Base-by-base conservation (phyloP, 2,329 filamentous ascomycete species). In the Purpureocillium lavendulum region DNA sequence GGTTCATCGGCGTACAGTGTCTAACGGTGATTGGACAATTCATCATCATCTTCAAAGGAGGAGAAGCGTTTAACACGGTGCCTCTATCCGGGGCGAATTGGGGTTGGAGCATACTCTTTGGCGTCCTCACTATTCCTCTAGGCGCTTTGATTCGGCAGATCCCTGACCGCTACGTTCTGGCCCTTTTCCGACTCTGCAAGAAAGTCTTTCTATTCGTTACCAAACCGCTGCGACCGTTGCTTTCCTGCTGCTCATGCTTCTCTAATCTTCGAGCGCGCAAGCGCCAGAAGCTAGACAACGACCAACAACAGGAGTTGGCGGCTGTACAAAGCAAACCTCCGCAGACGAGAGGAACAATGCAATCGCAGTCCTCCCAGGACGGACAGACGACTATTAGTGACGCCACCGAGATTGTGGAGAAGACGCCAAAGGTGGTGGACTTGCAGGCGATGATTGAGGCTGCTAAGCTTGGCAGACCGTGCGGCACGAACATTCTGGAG, bases 41-140 rank as follows among this genome's bases (percentile, higher is more conserved):
- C n/a, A 57, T 84, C 57, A 87, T 87, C 52, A 69, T 87, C 42
- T 82, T 83, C 49, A 71, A 84, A 42, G 83, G 82, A 46, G 80
- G 82, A 7, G 62, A 69, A 21, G 82, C 81, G 0, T 85, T 87
- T 53, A 73, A 77, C 10, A 78, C 82, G 2, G 62, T 61, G 7
- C 69, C 67, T 1, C 66, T 86, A 40, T 72, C 73, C n/a, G 79
- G 75, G 16, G 59, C 70, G 6, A 77, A 85, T 45, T 87, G 83
- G 83, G 82, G 68, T 7, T 78, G 81, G 60, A 84, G 80, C 26
- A 66, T 87, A 40, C 69, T 85, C 1, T 71, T 87, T 21, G 83
- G 83, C 21, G 64, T 75, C 15, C 54, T 87, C 11, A 81, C 80
- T 0, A 62, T 87, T n/a, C 81, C 81, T 0, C 64, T 86, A 66